phyloP scores from a whole-genome alignment of 2,329 filamentous ascomycete genomes.

The Sporothrix luriei region DNA sequence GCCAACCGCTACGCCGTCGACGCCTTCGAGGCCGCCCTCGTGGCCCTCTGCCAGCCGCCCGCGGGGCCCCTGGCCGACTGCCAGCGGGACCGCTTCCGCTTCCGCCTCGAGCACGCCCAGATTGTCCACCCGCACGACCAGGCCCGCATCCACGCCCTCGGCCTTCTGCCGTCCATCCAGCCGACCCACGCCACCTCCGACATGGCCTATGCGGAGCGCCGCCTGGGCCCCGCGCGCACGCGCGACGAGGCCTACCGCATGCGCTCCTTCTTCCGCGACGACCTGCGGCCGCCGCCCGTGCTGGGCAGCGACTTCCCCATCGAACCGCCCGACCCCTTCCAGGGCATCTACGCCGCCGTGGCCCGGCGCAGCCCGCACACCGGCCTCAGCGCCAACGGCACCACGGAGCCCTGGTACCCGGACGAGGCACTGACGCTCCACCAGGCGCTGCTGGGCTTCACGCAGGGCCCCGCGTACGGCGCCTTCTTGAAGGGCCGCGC shows the following conservation, averaged over 20 bases:
- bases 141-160: slow-evolving; percentile 57
- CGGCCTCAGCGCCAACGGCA: slow-evolving; percentile 52
- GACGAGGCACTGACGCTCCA: slow-evolving; percentile 62
- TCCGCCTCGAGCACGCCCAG: slow-evolving; percentile 71
- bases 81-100: slow-evolving; percentile 45
- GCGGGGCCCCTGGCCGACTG: slow-evolving; percentile 43
- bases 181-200: slow-evolving; percentile 73
- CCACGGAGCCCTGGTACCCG: slow-evolving; percentile 59
- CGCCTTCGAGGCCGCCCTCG: slow-evolving; percentile 61
- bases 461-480: slow-evolving; percentile 59
- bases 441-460: slow-evolving; percentile 65
- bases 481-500: slow-evolving; percentile 62
- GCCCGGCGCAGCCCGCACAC: slow-evolving; percentile 62
- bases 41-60: slow-evolving; percentile 54
- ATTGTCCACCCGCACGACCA: slow-evolving; percentile 70
- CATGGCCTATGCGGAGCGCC: slow-evolving; percentile 65
- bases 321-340: slow-evolving; percentile 67
- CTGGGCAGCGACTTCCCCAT: slow-evolving; percentile 73
- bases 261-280: slow-evolving; percentile 57
- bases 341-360: slow-evolving; percentile 69
- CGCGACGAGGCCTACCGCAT: slow-evolving; percentile 65
- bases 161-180: slow-evolving; percentile 69
- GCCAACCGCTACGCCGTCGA: slow-evolving; percentile 67
- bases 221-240: slow-evolving; percentile 61
- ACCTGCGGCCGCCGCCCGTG: slow-evolving; percentile 41